Evolutionary conservation across 148 eudicot species (phyloP).

Genomic region (Rhododendron kiyosumense): DNA sequence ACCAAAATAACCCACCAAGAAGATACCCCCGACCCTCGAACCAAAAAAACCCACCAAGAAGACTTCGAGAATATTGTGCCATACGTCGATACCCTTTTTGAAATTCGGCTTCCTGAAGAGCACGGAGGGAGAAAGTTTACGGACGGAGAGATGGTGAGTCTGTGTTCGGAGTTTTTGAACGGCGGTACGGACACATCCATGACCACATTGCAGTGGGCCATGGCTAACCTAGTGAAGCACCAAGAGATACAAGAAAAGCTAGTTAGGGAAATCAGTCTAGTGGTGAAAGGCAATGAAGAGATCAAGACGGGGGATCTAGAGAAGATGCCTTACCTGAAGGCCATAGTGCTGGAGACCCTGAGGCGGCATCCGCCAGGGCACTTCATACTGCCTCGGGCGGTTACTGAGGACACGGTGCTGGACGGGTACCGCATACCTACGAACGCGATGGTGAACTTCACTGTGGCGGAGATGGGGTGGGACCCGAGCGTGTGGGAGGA

Average conservation of each 20-base stretch:
- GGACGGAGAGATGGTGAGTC: neutral
- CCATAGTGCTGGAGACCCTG: neutral
- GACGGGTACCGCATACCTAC: neutral
- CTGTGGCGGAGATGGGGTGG: neutral
- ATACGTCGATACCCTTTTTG: constrained; percentile 17
- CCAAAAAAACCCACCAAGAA: neutral
- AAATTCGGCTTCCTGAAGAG: constrained; percentile 6
- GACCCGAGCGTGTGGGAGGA: neutral
- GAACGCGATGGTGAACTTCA: neutral
- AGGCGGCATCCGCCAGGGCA: constrained; percentile 5
- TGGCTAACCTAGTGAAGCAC: constrained; percentile 1
- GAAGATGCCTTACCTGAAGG: neutral
- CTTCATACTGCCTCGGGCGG: neutral
- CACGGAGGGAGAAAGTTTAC: neutral
- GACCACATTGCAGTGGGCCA: constrained; percentile 1
- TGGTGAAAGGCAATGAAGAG: neutral
- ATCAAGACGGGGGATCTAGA: neutral
- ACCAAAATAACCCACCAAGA: neutral
- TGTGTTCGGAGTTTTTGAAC: constrained; percentile 2
- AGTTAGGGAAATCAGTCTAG: neutral
- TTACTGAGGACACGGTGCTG: neutral
- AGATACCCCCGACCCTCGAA: neutral
- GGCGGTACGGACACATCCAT: neutral
- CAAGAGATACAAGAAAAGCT: neutral
- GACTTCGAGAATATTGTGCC: neutral